Base-by-base conservation (phyloP, 768 basidiomycete species). In the Cystoderma amianthinum region DNA sequence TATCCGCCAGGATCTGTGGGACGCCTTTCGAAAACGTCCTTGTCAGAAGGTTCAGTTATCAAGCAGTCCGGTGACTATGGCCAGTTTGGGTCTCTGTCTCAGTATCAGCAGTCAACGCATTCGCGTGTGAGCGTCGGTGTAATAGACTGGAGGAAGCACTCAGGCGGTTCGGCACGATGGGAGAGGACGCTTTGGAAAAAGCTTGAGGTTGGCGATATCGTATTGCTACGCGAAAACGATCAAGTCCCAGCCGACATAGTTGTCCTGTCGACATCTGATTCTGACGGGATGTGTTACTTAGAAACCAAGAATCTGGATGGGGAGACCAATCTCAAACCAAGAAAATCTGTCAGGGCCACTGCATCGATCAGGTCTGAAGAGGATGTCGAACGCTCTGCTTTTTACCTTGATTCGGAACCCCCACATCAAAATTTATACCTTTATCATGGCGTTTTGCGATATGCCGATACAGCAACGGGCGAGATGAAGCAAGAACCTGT, bases 231-330 rank as follows among this genome's bases (percentile, higher is more conserved):
- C 44, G 92, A 97, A 49, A 87, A 97, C 60, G 95, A 97, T 38
- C 95, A 96, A 63, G 85, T 98, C 10, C 95, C 95, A 0, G 95
- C 95, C 5, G 95, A 99, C 55, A 85, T 98, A 48, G 74, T 94
- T 46, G 89, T 99, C 1, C 75, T 97, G 4, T 81, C 91, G 6
- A 94, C 94, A 0, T 93, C 90, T 5, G 91, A 96, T 60, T 65
- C 88, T 2, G 93, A 96, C 47, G 85, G 89, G 9, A 67, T 92
- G 62, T 96, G 94, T 60, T 99, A 92, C 53, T 72, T 98, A 40
- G 95, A 98, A 69, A 98, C 95, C 34, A 98, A 98, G 74, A 97
- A 98, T 56, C 64, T 98, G 41, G 95, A 98, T 51, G 95, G 95
- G 2, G 95, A 98, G 65, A 97, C 95, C 35, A 98, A 98, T 58